phyloP scores from a whole-genome alignment of 2,329 filamentous ascomycete species.

The Fusarium musae region DNA sequence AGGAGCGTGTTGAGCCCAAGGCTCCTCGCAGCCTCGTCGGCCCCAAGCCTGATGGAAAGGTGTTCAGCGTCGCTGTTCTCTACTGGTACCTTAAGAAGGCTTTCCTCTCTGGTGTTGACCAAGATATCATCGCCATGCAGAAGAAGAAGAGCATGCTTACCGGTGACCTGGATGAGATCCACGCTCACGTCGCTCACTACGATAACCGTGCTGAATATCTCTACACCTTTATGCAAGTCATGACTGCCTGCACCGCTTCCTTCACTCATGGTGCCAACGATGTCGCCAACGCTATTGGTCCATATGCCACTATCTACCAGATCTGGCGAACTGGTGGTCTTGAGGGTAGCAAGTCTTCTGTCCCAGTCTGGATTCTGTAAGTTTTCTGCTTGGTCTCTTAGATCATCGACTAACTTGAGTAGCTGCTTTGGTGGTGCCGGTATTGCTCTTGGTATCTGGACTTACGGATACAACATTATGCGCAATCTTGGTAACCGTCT shows the following conservation, averaged over 20 bases:
- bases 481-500: constrained; percentile 70
- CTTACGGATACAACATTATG: constrained; percentile 75
- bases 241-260: constrained; percentile 71
- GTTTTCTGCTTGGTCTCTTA: neutral
- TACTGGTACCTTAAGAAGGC: constrained; percentile 43
- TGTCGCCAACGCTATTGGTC: constrained; percentile 70
- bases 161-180: constrained; percentile 64
- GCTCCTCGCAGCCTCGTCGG: constrained; percentile 34
- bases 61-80: constrained; percentile 21
- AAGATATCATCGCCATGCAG: constrained; percentile 44
- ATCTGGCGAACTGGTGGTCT: constrained; percentile 65
- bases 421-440: constrained; percentile 60
- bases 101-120: constrained; percentile 43
- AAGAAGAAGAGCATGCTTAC: constrained; percentile 61
- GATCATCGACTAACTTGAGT: neutral
- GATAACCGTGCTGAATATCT: constrained; percentile 68
- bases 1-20: constrained; percentile 26
- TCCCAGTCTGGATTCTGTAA: constrained; percentile 69
- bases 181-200: constrained; percentile 68
- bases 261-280: constrained; percentile 77
- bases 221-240: constrained; percentile 69
- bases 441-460: constrained; percentile 68
- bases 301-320: constrained; percentile 71
- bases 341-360: constrained; percentile 56
- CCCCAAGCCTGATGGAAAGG: constrained; percentile 29